Percentiles rank a stretch among this genome's conserved stretches.
These are phyloP conservation scores for Cladosporium sp. DNA, from an alignment of 2,329 filamentous ascomycete species.

Conservation along the genomic window DNA sequence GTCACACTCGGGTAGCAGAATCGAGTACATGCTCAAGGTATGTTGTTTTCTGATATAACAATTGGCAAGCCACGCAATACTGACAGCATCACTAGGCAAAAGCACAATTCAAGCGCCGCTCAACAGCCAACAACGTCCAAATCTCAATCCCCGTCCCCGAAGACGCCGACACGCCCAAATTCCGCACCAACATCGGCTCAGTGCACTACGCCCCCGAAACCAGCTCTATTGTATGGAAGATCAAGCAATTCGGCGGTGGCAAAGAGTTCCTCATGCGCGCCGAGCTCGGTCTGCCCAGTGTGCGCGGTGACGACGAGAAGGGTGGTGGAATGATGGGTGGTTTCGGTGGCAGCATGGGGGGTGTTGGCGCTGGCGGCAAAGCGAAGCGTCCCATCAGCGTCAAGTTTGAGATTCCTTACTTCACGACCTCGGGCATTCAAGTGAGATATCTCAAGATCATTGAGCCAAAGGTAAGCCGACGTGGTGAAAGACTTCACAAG, in stretches of 20 bases:
- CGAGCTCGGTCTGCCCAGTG: conserved; percentile 88
- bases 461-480: conserved; percentile 90
- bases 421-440: conserved; percentile 98
- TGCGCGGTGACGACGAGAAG: conserved; percentile 91
- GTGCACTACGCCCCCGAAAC: conserved; percentile 98
- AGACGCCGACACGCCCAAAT: conserved; percentile 92
- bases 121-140: conserved; percentile 97
- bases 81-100: conserved; percentile 59
- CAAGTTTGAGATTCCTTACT: conserved; percentile 99
- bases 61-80: background rate
- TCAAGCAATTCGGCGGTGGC: conserved; percentile 97
- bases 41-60: background rate
- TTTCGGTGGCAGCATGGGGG: conserved; percentile 95
- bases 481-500: background rate
- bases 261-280: conserved; percentile 99
- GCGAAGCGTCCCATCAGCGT: conserved; percentile 96
- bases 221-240: conserved; percentile 98
- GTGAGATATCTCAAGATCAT: conserved; percentile 99
- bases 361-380: conserved; percentile 85
- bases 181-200: conserved; percentile 94
- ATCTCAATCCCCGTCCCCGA: conserved; percentile 97
- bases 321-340: conserved; percentile 97
- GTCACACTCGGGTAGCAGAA: conserved; percentile 88
- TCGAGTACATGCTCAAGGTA: conserved; percentile 97
- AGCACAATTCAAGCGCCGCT: conserved; percentile 96